Evolutionary conservation across 106 monocot species (phyloP).

Genomic region (Iris macrosiphon): DNA sequence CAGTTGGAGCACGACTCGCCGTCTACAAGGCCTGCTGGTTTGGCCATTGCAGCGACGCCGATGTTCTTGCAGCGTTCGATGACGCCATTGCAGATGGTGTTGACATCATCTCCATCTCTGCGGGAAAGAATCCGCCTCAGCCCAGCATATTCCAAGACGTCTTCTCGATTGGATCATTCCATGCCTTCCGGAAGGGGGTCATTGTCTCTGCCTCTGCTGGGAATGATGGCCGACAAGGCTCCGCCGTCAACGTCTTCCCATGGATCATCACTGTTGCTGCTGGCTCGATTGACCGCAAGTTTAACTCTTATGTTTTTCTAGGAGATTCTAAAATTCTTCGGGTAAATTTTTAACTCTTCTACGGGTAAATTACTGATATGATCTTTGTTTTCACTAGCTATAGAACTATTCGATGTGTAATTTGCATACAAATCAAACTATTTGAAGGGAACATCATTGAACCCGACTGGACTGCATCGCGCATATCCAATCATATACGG

Average conservation of each 20-base stretch:
- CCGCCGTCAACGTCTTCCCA: neutral
- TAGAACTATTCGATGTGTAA: too few species aligned
- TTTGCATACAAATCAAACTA: neutral
- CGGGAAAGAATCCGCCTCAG: neutral
- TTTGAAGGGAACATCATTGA: conserved; percentile 8
- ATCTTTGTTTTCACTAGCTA: too few species aligned
- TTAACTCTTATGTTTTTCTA: neutral
- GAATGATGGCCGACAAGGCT: conserved; percentile 17
- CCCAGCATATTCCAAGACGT: conserved; percentile 12
- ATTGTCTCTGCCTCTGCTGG: conserved; percentile 33
- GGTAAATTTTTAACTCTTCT: too few species aligned
- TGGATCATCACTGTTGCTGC: conserved; percentile 21
- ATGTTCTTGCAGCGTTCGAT: conserved; percentile 32
- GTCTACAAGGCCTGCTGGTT: conserved; percentile 32
- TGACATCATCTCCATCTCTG: conserved; percentile 24
- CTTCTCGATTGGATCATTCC: conserved; percentile 33
- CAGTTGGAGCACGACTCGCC: conserved; percentile 16
- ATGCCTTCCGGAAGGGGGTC: conserved; percentile 28
- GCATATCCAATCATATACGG: neutral
- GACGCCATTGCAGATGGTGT: conserved; percentile 41
- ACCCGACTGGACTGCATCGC: conserved; percentile 1
- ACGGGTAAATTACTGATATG: too few species aligned
- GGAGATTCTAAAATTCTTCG: neutral
- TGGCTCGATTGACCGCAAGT: conserved; percentile 6
- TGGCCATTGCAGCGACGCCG: neutral